Base-by-base conservation (phyloP, 2,329 filamentous ascomycete species). In the Botryotinia narcissicola region DNA sequence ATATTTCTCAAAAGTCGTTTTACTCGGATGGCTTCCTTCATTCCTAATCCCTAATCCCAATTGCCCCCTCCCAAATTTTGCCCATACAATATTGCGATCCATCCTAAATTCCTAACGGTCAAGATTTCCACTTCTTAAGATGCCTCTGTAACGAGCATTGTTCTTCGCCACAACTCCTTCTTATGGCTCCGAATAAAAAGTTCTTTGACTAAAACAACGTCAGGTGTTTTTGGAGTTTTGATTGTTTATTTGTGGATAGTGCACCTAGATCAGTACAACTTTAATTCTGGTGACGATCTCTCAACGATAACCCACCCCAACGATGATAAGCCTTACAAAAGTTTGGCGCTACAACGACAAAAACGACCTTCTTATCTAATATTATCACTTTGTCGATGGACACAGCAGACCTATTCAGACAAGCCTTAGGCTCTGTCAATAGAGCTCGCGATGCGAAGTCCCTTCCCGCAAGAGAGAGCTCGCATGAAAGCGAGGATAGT, bases 321-420 rank as follows among this genome's bases (percentile, higher is more conserved):
- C 54, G 75, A 79, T 78, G 79, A 75, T 78, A 77, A 75, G 74
- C 69, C 66, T 74, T 66, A 70, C 73, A 63, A 75, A 61, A 68
- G 71, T 73, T 69, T 75, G 37, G 71, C 63, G 71, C 73, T 62
- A 74, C 60, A 76, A 67, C 73, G 66, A 64, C 29, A 51, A 64
- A 54, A 51, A 48, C 25, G 32, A n/a, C 40, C 9, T 57, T 60
- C 40, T 25, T 18, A 54, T 44, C 44, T 14, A n/a, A 69, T 32
- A n/a, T 54, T 54, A 35, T 62, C 29, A 62, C n/a, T 46, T 46
- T 63, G 75, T 80, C 77, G 75, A 91, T 91, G 89, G 87, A 91
- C 80, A 84, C 87, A 76, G 84, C 86, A 75, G 85, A 86, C 79
- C 84, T 90, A 79, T 89, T 90, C 78, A 87, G 87, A 77, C 88